Percentiles rank a stretch among this genome's conserved stretches.
Conservation (phyloP, 768 basidiomycete genomes). For the Kwoniella heveanensis region DNA sequence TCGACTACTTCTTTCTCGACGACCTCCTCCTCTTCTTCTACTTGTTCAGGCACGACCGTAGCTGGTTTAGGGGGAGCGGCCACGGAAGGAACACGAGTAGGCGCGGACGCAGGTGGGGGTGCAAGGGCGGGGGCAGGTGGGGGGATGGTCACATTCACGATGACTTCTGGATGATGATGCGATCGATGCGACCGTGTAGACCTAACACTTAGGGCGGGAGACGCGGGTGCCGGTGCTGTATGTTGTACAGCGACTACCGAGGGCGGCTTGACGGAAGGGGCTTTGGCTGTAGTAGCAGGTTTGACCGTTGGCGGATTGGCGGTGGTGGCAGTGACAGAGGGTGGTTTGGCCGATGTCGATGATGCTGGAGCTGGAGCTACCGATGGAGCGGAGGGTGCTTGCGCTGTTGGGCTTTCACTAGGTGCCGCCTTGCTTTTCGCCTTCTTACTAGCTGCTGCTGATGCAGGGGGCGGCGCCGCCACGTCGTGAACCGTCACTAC, state of each 20-base stretch:
- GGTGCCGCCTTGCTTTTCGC: slow-evolving; percentile 5
- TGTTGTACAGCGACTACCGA: neutral
- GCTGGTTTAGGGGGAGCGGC: slow-evolving; percentile 11
- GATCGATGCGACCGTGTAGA: slow-evolving; percentile 21
- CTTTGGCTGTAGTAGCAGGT: slow-evolving; percentile 10
- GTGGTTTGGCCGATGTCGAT: slow-evolving; percentile 7
- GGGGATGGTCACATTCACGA: slow-evolving; percentile 43
- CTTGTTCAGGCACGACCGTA: neutral
- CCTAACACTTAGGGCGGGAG: slow-evolving; percentile 15
- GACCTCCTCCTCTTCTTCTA: neutral
- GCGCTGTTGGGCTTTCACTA: too few species aligned
- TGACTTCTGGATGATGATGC: slow-evolving; percentile 38
- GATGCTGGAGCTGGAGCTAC: neutral
- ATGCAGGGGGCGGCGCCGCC: neutral
- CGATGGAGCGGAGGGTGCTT: too few species aligned
- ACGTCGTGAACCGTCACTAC: neutral
- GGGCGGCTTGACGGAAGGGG: slow-evolving; percentile 5
- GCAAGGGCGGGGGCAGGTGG: slow-evolving; percentile 18
- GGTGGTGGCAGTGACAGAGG: neutral
- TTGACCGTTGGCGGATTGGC: slow-evolving; percentile 11
- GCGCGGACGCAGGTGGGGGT: slow-evolving; percentile 9
- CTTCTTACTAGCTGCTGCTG: slow-evolving; percentile 1
- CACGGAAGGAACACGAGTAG: slow-evolving; percentile 1
- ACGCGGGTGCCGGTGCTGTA: neutral
- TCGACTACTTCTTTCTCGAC: slow-evolving; percentile 10